A percentile compares a stretch with the other conserved stretches of the same genome.
Conservation (phyloP, 257 asterid genomes). For the Gynochthodes officinalis region DNA sequence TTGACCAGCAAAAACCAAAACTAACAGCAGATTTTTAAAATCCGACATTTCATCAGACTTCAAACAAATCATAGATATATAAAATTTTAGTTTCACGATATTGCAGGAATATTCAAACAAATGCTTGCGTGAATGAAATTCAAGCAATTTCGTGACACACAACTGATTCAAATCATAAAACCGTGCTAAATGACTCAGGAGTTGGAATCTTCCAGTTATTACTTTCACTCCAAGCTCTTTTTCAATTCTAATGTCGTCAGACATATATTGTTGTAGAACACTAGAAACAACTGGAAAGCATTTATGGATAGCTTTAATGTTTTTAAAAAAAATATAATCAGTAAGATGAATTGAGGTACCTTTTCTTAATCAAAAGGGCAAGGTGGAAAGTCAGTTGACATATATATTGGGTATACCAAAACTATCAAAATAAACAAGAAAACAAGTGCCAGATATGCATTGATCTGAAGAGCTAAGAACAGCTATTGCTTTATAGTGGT, state of each 20-base stretch:
- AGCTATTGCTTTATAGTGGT: slow-evolving; percentile 14
- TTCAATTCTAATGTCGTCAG: neutral
- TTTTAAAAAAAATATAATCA: neutral
- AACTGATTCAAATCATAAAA: too few species aligned
- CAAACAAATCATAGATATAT: neutral
- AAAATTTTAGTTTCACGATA: neutral
- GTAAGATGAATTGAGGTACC: neutral
- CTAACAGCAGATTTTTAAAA: neutral
- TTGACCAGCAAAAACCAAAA: neutral
- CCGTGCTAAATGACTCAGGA: too few species aligned
- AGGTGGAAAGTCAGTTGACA: neutral
- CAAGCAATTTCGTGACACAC: too few species aligned
- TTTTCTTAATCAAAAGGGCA: neutral
- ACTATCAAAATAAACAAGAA: neutral
- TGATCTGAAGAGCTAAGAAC: slow-evolving; percentile 18
- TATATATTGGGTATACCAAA: neutral
- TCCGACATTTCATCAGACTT: neutral
- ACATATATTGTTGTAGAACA: neutral
- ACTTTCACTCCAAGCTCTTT: too few species aligned
- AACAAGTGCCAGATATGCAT: slow-evolving; percentile 8
- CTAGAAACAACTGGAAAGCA: neutral
- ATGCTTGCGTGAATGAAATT: too few species aligned
- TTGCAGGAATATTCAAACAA: too few species aligned
- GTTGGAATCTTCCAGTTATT: too few species aligned
- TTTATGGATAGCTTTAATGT: neutral